phyloP scores from a whole-genome alignment of 148 eudicot species.

The Rheum nobile region DNA sequence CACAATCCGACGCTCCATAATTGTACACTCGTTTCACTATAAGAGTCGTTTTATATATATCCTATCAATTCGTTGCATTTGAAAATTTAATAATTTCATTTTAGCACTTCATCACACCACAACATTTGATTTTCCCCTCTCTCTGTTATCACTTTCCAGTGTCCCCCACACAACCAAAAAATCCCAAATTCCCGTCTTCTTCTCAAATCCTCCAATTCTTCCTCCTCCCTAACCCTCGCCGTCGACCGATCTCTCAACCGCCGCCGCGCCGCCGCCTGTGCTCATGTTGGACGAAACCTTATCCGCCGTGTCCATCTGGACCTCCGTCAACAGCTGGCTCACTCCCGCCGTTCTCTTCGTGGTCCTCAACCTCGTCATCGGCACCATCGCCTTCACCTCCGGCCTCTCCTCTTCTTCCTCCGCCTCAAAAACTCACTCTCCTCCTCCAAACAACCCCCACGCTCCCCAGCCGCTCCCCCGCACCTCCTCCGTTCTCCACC shows the following conservation, averaged over 20 bases:
- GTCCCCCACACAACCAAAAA: not conserved
- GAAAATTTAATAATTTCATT: not conserved
- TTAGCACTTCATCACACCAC: not conserved
- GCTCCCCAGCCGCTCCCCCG: slow-evolving; percentile 15
- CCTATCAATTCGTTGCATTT: not conserved
- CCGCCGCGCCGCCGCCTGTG: not conserved
- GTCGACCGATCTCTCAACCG: not conserved
- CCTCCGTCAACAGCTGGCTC: slow-evolving; percentile 66
- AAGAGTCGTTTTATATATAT: too few species aligned
- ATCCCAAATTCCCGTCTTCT: not conserved
- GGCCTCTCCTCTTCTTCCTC: slow-evolving; percentile 12
- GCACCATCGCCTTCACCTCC: slow-evolving; percentile 59
- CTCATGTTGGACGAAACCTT: slow-evolving; percentile 54
- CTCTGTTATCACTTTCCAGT: slow-evolving; percentile 11
- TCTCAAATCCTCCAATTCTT: not conserved
- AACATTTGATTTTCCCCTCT: slow-evolving; percentile 1
- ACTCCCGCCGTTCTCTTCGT: slow-evolving; percentile 70
- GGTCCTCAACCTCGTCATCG: slow-evolving; percentile 66
- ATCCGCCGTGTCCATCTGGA: slow-evolving; percentile 46
- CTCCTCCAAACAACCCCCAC: not conserved
- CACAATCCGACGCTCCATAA: too few species aligned
- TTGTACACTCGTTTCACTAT: too few species aligned
- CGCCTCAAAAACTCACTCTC: slow-evolving; percentile 4
- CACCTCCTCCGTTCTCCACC: slow-evolving; percentile 53
- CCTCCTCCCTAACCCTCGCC: not conserved